Evolutionary conservation across 768 basidiomycete genomes (phyloP), one percentile per base, ranked within the genome.

Genomic region (Auriscalpium microsporum): DNA sequence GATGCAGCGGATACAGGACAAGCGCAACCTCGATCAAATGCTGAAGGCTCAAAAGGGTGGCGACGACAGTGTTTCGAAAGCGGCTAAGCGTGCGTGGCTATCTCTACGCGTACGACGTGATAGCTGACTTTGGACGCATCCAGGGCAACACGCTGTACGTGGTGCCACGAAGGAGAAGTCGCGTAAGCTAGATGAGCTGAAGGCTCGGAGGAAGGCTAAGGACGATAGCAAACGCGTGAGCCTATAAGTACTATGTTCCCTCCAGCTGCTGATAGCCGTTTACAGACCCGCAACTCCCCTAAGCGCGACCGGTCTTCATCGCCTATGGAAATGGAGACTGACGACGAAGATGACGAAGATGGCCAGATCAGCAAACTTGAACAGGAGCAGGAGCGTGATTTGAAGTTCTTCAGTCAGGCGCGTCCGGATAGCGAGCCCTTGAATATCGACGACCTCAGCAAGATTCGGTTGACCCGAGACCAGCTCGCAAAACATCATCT

Each of bases 291-390:
- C 59, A 84, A 80, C 60, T 83, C 85, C 11, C 83, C 84, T 4
- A 81, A 81, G 64, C 80, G 82, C 17, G 84, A 87, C 48, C 79
- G 84, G 23, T 86, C 86, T 2, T 84, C 87, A 1, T 90, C 90
- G 19, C 85, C 88, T 1, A 87, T 85, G 78, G 87, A 88, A 63
- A 90, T 90, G 80, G 90, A 89, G 48, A 86, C 85, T 28, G 87
- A 86, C 34, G 87, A 89, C 47, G 92, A 87, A 13, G 90, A 90
- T 45, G 78, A 75, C 52, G 80, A 79, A 54, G 87, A 90, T 59
- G 89, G 88, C 0, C 84, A 87, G 67, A 85, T 90, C 55, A 82
- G 76, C 42, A 84, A 83, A 62, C 77, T 75, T 28, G 86, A 90
- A 55, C 83, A 88, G 58, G 82, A 87, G 60, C 86, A 90, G 64